Conservation (phyloP, 331 rosid genomes). For the Telfairia occidentalis region DNA sequence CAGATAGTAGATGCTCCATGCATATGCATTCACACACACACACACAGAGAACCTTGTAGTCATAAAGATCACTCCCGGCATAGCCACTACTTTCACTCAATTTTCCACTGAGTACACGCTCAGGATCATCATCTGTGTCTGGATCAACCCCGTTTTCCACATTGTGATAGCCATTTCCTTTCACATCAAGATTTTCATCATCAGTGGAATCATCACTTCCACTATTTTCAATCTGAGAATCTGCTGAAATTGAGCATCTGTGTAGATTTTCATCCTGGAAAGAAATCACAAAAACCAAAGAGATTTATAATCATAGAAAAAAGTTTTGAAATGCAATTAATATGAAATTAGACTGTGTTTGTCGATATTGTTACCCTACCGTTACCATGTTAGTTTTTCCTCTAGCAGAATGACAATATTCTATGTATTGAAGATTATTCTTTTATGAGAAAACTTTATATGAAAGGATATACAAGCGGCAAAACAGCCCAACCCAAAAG, state of each 20-base stretch:
- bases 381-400: background rate
- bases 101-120: conserved; percentile 83
- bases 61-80: conserved; percentile 94
- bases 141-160: conserved; percentile 87
- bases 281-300: background rate
- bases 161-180: conserved; percentile 86
- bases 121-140: conserved; percentile 83
- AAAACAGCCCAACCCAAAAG: background rate
- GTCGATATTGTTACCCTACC: background rate
- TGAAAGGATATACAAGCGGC: background rate
- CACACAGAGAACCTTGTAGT: conserved; percentile 61
- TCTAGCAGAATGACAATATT: background rate
- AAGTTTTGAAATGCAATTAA: background rate
- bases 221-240: conserved; percentile 84
- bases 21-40: conserved; percentile 8
- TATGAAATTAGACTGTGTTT: background rate
- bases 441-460: background rate
- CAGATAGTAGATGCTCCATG: background rate
- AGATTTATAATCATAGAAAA: background rate
- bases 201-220: conserved; percentile 85
- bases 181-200: conserved; percentile 59
- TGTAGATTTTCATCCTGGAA: conserved; percentile 78
- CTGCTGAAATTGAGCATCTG: conserved; percentile 93
- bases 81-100: conserved; percentile 96
- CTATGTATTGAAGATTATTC: background rate